phyloP scores from a whole-genome alignment of 2,329 filamentous ascomycete genomes.

The Aspergillus tamarii region DNA sequence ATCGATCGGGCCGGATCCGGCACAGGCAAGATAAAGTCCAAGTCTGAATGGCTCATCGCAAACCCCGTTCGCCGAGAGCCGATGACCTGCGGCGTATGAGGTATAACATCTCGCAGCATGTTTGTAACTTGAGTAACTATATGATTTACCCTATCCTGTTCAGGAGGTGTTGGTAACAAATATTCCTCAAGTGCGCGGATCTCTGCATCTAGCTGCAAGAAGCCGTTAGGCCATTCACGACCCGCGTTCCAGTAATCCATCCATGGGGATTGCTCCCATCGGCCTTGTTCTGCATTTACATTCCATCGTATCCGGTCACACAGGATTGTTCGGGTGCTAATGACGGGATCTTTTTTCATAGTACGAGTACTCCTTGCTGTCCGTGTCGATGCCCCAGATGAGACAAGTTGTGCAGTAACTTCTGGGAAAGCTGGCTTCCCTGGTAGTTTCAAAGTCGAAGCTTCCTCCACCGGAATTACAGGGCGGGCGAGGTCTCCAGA shows the following conservation, averaged over 20 bases:
- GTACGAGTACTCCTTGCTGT: background rate
- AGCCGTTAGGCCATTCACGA: conserved; percentile 22
- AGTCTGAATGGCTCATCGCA: conserved; percentile 56
- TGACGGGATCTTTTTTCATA: background rate
- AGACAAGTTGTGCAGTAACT: background rate
- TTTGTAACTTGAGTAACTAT: conserved; percentile 33
- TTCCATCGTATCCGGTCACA: conserved; percentile 12
- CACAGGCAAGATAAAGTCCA: conserved; percentile 53
- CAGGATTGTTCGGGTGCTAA: background rate
- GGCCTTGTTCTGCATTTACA: conserved; percentile 15
- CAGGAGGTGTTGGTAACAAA: conserved; percentile 46
- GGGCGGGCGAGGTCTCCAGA: conserved; percentile 21
- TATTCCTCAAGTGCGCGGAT: conserved; percentile 51
- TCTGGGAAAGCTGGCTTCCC: background rate
- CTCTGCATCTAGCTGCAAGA: conserved; percentile 46
- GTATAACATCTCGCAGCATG: conserved; percentile 30
- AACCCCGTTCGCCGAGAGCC: conserved; percentile 60
- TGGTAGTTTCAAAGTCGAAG: too few species aligned
- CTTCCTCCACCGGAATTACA: conserved; percentile 13
- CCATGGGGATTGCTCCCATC: conserved; percentile 37
- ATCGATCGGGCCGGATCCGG: conserved; percentile 27
- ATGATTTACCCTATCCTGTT: conserved; percentile 38
- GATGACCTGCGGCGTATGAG: conserved; percentile 47
- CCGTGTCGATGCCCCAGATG: background rate
- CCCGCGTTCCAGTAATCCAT: conserved; percentile 27